Base-by-base conservation (phyloP, 176 grass and related monocot species). In the Poa pratensis region DNA sequence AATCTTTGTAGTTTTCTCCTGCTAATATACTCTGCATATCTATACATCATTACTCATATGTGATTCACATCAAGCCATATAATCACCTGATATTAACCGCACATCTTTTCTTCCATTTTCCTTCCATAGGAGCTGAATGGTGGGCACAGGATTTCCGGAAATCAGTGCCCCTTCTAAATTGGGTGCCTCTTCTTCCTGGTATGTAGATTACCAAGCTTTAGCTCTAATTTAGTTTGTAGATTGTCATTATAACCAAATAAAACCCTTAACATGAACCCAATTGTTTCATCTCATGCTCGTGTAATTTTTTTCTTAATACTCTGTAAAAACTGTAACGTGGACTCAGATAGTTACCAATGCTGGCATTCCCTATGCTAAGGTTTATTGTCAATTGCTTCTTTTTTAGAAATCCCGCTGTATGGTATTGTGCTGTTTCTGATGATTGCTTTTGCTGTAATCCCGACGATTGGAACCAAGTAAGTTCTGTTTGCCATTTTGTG, bases 141-240 rank as follows among this genome's bases (percentile, higher is more conserved):
- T 98, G 96, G 96, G 89, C 91, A 72, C 96, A 95, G 69, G 91
- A 92, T 92, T 98, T 95, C 73, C 86, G 84, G 70, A 95, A 94
- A 78, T 98, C 93, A 86, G 85, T 95, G 37, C 93, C 93, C 37
- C 77, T 98, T 16, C 50, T 95, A 80, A 91, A 88, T 69, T 98
- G 93, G 93, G 85, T 95, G 64, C 89, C 96, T 81, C 48, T 98
- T 81, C 23, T 92, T 89, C 84, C 93, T 92, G 96, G 96, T 98
- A 98, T 76, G 37, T n/a, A 62, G 72, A 79, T 26, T 37, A 86
- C 3, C 20, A 87, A 32, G 18, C n/a, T 83, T 74, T 74, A 68
- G 4, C 83, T 79, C 23, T 18, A 34, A 46, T 62, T 69, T 77
- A 28, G 0, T 39, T 40, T 59, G 68, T 85, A 8, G 2, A 32